Percentiles rank a stretch among this genome's conserved stretches.
phyloP scores from a whole-genome alignment of 345 rosid genomes.

The Trapa incisa region DNA sequence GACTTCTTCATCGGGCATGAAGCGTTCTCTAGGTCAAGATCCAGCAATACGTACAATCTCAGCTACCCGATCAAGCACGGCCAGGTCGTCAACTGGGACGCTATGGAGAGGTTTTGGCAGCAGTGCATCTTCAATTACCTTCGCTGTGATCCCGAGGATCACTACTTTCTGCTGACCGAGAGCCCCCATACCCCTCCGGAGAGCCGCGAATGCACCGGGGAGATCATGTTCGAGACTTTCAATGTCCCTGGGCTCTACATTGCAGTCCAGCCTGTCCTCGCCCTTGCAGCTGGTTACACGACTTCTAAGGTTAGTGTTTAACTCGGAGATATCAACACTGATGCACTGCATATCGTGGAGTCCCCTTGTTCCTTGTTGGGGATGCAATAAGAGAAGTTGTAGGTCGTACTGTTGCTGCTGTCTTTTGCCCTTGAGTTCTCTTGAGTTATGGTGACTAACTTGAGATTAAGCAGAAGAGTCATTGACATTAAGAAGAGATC shows the following conservation, averaged over 20 bases:
- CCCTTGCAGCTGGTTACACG: conserved; percentile 96
- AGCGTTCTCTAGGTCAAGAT: conserved; percentile 57
- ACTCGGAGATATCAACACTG: not conserved
- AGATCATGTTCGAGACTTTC: conserved; percentile 91
- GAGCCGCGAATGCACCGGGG: conserved; percentile 87
- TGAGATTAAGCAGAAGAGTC: not conserved
- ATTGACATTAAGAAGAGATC: not conserved
- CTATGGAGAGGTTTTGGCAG: conserved; percentile 98
- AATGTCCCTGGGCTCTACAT: conserved; percentile 91
- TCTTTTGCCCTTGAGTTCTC: not conserved
- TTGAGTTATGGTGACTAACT: not conserved
- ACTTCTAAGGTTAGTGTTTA: conserved; percentile 63
- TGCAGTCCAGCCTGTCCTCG: conserved; percentile 94
- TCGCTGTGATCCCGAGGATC: conserved; percentile 98
- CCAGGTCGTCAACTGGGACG: conserved; percentile 95
- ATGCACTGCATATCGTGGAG: not conserved
- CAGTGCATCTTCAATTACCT: conserved; percentile 79
- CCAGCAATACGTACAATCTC: conserved; percentile 66
- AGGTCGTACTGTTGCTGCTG: not conserved
- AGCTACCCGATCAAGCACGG: conserved; percentile 77
- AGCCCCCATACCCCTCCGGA: conserved; percentile 97
- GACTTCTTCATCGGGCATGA: conserved; percentile 90
- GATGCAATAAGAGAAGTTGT: not conserved
- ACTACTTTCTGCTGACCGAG: conserved; percentile 86
- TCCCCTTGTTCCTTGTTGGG: not conserved